phyloP scores from a whole-genome alignment of 768 basidiomycete genomes.

The Russula sp. region DNA sequence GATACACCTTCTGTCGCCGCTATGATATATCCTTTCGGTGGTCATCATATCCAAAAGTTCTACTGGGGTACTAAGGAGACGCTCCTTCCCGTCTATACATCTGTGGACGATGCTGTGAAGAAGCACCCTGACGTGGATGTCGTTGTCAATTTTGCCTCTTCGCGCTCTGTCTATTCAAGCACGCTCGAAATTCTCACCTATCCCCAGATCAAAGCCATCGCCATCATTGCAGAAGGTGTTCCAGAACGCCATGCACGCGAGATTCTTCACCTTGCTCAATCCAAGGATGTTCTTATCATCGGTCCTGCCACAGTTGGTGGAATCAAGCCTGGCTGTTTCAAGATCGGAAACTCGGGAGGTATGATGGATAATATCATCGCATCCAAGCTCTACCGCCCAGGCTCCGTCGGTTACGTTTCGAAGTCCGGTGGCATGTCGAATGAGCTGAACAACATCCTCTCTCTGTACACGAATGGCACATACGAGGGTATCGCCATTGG shows the following conservation, averaged over 20 bases:
- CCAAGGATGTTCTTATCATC: conserved; percentile 85
- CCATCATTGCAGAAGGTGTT: conserved; percentile 97
- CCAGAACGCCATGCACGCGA: conserved; percentile 97
- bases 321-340: conserved; percentile 99
- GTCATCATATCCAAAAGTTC: conserved; percentile 99
- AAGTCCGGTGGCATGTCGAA: conserved; percentile 99
- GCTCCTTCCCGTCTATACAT: conserved; percentile 94
- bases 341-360: conserved; percentile 98
- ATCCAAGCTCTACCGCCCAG: conserved; percentile 96
- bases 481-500: conserved; percentile 99
- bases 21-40: conserved; percentile 99
- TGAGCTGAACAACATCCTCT: conserved; percentile 99
- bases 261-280: conserved; percentile 82
- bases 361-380: conserved; percentile 99
- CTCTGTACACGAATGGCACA: conserved; percentile 92
- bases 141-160: conserved; percentile 96
- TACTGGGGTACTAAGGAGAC: conserved; percentile 99
- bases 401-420: conserved; percentile 97
- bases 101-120: conserved; percentile 79
- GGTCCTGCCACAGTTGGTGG: conserved; percentile 99
- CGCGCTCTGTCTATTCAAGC: conserved; percentile 88
- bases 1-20: conserved; percentile 88
- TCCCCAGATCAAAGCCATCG: conserved; percentile 66
- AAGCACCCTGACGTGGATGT: conserved; percentile 98
- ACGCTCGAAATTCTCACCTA: conserved; percentile 86